Percentiles rank a stretch among this genome's conserved stretches.
Conservation (phyloP, 2,329 filamentous ascomycete genomes). For the Biscogniauxia sp. region DNA sequence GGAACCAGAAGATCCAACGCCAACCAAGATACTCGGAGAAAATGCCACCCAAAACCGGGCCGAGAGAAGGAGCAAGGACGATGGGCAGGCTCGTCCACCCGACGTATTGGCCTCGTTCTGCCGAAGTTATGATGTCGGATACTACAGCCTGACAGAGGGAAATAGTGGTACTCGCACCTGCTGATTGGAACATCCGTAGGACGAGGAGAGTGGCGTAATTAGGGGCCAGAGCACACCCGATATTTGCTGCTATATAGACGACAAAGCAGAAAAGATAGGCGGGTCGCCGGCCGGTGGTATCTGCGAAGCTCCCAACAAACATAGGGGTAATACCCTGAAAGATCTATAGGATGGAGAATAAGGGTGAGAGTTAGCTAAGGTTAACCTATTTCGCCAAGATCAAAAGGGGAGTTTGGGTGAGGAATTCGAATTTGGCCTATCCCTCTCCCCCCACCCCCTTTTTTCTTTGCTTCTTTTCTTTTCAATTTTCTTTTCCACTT, state of each 20-base stretch:
- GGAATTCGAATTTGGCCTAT: no score
- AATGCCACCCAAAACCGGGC: constrained; percentile 52
- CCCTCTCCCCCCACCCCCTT: no score
- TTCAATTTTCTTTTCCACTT: constrained; percentile 24
- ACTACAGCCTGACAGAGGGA: constrained; percentile 53
- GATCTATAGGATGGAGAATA: constrained; percentile 31
- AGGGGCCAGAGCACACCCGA: constrained; percentile 45
- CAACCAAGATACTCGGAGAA: constrained; percentile 50
- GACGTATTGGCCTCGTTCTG: constrained; percentile 55
- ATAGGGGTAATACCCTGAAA: constrained; percentile 53
- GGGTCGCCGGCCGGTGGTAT: constrained; percentile 44
- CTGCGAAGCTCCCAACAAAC: constrained; percentile 49
- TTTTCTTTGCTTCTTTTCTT: no score
- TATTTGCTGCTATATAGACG: constrained; percentile 45
- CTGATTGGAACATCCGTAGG: constrained; percentile 49
- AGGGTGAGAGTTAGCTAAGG: constrained; percentile 22
- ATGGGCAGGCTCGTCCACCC: constrained; percentile 44
- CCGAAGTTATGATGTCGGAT: constrained; percentile 54
- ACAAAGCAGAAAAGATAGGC: constrained; percentile 47
- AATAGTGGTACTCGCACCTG: constrained; percentile 53
- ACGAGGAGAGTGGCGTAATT: constrained; percentile 45
- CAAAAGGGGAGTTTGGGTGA: constrained; percentile 17
- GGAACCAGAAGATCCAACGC: constrained; percentile 52
- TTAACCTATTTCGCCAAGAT: no score
- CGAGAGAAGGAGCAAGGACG: constrained; percentile 39